phyloP scores from a whole-genome alignment of 2,329 filamentous ascomycete genomes.

The Penicillium sp. region DNA sequence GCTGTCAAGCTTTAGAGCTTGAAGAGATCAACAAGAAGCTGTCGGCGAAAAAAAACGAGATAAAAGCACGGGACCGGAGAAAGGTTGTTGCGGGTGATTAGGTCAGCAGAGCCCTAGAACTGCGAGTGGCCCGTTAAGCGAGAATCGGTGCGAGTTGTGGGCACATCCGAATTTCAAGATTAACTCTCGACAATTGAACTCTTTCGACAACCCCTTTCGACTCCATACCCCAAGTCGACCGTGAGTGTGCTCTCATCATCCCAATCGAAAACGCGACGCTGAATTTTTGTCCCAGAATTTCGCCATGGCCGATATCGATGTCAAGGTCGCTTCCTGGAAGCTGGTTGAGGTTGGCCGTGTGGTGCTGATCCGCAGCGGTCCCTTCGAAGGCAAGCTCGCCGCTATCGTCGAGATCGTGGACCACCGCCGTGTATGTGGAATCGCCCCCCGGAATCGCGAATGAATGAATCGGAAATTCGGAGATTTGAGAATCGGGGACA shows the following conservation, averaged over 20 bases:
- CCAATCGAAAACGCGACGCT: constrained; percentile 21
- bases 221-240: constrained; percentile 42
- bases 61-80: constrained; percentile 26
- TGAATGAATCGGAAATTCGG: constrained; percentile 7
- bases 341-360: constrained; percentile 98
- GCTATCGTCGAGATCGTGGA: constrained; percentile 99
- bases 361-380: constrained; percentile 83
- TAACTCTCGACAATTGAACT: constrained; percentile 37
- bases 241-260: constrained; percentile 34
- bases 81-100: constrained; percentile 17
- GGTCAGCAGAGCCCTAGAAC: constrained; percentile 38
- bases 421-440: constrained; percentile 91
- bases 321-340: constrained; percentile 85
- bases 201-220: constrained; percentile 38
- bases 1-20: constrained; percentile 10
- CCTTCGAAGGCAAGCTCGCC: constrained; percentile 82
- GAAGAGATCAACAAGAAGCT: constrained; percentile 2
- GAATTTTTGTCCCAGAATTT: constrained; percentile 52
- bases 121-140: constrained; percentile 43
- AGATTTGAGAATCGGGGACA: constrained; percentile 8
- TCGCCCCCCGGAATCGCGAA: constrained; percentile 12
- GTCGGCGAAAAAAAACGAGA: constrained; percentile 20
- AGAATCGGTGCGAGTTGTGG: constrained; percentile 37
- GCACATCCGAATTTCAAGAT: constrained; percentile 44
- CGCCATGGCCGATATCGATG: constrained; percentile 81